Evolutionary conservation across 495 filamentous ascomycete species (phyloP), one percentile per base, ranked within the genome.

Genomic region (Glutinoglossum americanum): DNA sequence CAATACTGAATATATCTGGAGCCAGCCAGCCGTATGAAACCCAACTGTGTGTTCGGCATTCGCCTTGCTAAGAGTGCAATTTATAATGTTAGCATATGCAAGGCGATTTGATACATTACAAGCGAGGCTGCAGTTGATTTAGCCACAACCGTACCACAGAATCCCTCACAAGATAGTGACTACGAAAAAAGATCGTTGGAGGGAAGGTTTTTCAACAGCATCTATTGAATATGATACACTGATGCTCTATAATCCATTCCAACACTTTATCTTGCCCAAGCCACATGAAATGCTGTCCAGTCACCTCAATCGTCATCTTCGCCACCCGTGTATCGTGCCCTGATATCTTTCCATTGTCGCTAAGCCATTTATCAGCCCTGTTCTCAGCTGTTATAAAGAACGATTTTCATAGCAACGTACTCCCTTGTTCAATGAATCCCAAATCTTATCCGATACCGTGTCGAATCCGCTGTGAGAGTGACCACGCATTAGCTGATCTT

Each of bases 331-430:
- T 96, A 99, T 66, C 78, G 81, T 67, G 80, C 71, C 69, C 92
- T 88, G 74, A 99, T 96, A 70, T 97, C 92, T 78, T 97, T 97
- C 93, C 93, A 99, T 90, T 97, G 93, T 63, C 92, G 87, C 86
- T 97, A 64, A 57, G 41, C 13, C 23, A 65, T 76, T 64, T 75
- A 72, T 62, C 49, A 60, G 51, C 23, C 25, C 49, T 28, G 15
- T 35, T 11, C 15, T 51, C 32, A 44, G 30, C 55, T 57, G 47
- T 45, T 32, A 33, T 19, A 26, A 44, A n/a, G 60, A 21, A 41
- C 30, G 49, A 59, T 49, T 28, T 13, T 27, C 0, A 51, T 23
- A 37, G 30, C 37, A 44, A 74, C 88, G 64, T 87, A 95, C 90
- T 61, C 90, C 90, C 63, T 74, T 74, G 78, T 99, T 99, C 62